Conservation (phyloP, 176 grass and related monocot species). For the sorghum (Sorghum bicolor) region DNA sequence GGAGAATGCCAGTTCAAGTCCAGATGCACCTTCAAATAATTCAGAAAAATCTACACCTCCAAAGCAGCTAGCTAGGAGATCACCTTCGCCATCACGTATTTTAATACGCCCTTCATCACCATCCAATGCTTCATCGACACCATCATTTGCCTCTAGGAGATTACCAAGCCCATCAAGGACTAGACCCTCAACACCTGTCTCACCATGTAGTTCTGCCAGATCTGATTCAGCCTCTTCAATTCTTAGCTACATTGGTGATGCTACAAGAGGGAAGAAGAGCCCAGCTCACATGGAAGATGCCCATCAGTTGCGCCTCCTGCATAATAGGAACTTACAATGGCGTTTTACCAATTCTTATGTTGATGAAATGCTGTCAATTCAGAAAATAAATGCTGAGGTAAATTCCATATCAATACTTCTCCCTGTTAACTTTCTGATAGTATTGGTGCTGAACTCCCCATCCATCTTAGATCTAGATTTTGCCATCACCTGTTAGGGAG, state of each 20-base stretch:
- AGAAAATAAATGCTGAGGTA: constrained; percentile 92
- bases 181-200: constrained; percentile 82
- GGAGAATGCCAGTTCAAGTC: constrained; percentile 44
- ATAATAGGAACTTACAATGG: constrained; percentile 89
- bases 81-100: constrained; percentile 56
- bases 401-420: constrained; percentile 16
- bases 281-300: constrained; percentile 71
- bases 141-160: constrained; percentile 51
- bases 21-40: constrained; percentile 51
- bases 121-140: constrained; percentile 33
- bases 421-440: background rate
- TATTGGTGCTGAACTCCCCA: background rate
- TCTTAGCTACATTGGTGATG: constrained; percentile 67
- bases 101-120: constrained; percentile 57
- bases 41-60: constrained; percentile 44
- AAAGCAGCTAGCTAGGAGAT: constrained; percentile 50
- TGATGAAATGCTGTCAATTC: constrained; percentile 67
- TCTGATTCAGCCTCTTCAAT: constrained; percentile 53
- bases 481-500: background rate
- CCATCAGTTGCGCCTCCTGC: constrained; percentile 73
- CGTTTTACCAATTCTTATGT: constrained; percentile 79
- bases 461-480: constrained; percentile 3
- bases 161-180: constrained; percentile 61
- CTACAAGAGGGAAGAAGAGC: constrained; percentile 68
- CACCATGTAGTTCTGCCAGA: constrained; percentile 69